A percentile compares a stretch with the other conserved stretches of the same genome.
phyloP scores from a whole-genome alignment of 2,329 filamentous ascomycete genomes.

The Metarhizium anisopliae region DNA sequence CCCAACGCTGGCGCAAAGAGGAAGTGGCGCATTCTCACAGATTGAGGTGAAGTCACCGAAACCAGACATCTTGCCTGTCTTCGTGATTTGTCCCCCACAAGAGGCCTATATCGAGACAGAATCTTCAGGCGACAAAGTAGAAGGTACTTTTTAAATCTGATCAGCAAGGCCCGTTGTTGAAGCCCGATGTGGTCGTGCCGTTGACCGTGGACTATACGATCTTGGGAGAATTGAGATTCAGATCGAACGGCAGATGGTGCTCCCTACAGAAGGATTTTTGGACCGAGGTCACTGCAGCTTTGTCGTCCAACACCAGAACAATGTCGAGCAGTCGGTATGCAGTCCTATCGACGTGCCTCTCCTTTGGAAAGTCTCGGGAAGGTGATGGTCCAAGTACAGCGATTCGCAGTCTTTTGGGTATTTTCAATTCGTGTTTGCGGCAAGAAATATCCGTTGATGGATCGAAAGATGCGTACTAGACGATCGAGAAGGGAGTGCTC shows the following conservation, averaged over 20 bases:
- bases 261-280: not conserved
- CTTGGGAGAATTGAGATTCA: not conserved
- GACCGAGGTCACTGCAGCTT: not conserved
- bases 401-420: too few relatives aligned
- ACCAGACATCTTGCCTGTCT: slow-evolving; percentile 50
- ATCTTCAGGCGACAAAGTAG: not conserved
- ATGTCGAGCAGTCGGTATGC: not conserved
- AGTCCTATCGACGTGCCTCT: not conserved
- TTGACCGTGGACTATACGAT: not conserved
- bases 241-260: not conserved
- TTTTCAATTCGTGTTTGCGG: too few relatives aligned
- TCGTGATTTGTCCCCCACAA: not conserved
- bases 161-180: not conserved
- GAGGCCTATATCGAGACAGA: not conserved
- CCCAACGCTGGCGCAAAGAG: slow-evolving; percentile 80
- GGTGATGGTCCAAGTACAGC: not conserved
- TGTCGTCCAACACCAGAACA: not conserved
- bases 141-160: not conserved
- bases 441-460: not conserved
- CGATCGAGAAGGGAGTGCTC: not conserved
- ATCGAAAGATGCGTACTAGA: not conserved
- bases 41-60: slow-evolving; percentile 88
- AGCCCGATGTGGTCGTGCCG: not conserved
- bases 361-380: not conserved
- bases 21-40: slow-evolving; percentile 77